Percentiles rank a stretch among this genome's conserved stretches.
Conservation (phyloP, 2,329 filamentous ascomycete species). For the Fusarium floridanum region DNA sequence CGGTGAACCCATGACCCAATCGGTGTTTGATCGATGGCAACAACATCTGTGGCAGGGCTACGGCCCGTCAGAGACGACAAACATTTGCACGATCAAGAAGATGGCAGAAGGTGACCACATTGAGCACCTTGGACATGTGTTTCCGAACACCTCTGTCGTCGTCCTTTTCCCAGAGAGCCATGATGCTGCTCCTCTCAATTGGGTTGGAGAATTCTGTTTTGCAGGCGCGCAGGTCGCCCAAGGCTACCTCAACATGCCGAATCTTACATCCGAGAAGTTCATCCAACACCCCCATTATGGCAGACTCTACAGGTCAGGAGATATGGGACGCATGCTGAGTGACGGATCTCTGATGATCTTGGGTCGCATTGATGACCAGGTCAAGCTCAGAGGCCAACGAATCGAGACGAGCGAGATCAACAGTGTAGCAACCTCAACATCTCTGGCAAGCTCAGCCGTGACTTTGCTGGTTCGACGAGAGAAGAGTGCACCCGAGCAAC, state of each 20-base stretch:
- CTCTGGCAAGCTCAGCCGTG: constrained; percentile 69
- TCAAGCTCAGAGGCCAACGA: constrained; percentile 84
- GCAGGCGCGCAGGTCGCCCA: constrained; percentile 84
- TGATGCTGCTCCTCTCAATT: constrained; percentile 74
- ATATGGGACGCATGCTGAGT: constrained; percentile 82
- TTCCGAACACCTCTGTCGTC: constrained; percentile 82
- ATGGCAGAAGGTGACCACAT: constrained; percentile 71
- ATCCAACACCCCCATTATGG: constrained; percentile 77
- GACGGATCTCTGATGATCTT: constrained; percentile 81
- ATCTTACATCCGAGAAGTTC: constrained; percentile 75
- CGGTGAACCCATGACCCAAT: constrained; percentile 82
- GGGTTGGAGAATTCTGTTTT: constrained; percentile 86
- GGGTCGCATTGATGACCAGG: constrained; percentile 81
- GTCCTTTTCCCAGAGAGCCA: constrained; percentile 65
- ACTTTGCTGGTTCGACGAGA: constrained; percentile 68
- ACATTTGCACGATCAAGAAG: constrained; percentile 83
- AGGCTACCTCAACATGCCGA: constrained; percentile 78
- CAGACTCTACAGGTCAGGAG: constrained; percentile 84
- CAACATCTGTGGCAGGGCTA: constrained; percentile 82
- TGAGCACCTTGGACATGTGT: constrained; percentile 80
- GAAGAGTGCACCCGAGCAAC: constrained; percentile 59
- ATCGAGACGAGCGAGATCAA: constrained; percentile 85
- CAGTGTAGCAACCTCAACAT: constrained; percentile 66
- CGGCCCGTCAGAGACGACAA: constrained; percentile 87
- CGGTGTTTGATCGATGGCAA: constrained; percentile 78